Evolutionary conservation across 2,329 filamentous ascomycete genomes (phyloP).

Genomic region (Fusarium aywerte): DNA sequence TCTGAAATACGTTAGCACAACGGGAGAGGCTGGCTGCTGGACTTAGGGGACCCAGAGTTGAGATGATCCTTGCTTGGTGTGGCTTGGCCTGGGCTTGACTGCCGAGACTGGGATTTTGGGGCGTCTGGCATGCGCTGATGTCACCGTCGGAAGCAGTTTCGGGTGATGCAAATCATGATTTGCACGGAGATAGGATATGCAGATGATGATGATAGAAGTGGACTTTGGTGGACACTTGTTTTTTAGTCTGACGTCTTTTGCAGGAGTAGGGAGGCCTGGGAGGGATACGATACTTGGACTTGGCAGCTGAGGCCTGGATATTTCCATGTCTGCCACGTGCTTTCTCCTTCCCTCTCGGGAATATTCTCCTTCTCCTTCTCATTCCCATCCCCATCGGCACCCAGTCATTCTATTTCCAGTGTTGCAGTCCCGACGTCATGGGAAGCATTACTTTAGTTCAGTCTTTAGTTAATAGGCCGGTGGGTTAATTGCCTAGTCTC

Average conservation of each 20-base stretch:
- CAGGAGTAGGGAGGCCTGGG: not conserved
- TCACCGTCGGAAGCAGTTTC: constrained; percentile 10
- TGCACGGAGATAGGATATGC: constrained; percentile 4
- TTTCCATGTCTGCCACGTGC: constrained; percentile 34
- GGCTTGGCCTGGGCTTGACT: constrained; percentile 11
- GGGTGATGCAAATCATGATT: constrained; percentile 26
- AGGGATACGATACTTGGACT: too few relatives aligned
- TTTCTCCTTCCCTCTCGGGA: not conserved
- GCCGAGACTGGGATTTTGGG: constrained; percentile 2
- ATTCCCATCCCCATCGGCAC: not conserved
- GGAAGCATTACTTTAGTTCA: constrained; percentile 4
- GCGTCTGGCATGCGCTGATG: constrained; percentile 16
- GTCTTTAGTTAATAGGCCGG: not conserved
- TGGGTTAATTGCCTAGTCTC: not conserved
- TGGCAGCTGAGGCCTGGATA: constrained; percentile 24
- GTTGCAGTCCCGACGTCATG: constrained; percentile 7
- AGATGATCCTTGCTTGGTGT: constrained; percentile 15
- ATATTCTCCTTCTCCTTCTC: constrained; percentile 14
- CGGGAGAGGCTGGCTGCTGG: constrained; percentile 35
- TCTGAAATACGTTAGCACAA: constrained; percentile 7
- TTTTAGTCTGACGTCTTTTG: not conserved
- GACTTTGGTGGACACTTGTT: not conserved
- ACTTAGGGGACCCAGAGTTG: not conserved
- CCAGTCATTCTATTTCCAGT: constrained; percentile 14
- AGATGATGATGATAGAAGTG: constrained; percentile 10